Evolutionary conservation across 2,329 filamentous ascomycete species (phyloP).

Genomic region (Fusarium citri): DNA sequence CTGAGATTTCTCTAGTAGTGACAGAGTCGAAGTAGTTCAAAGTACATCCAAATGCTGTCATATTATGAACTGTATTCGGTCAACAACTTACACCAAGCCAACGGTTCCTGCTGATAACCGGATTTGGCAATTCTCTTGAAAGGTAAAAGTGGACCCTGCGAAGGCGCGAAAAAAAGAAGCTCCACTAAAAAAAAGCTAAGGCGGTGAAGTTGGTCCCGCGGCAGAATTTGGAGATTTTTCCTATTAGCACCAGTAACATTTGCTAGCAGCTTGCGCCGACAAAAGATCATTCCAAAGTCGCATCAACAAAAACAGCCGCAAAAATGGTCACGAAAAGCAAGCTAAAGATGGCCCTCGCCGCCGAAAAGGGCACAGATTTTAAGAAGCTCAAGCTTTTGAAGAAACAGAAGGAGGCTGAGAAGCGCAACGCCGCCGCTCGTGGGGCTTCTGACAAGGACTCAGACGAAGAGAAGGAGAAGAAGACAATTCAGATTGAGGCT

Average conservation of each 20-base stretch:
- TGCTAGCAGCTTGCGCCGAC: conserved; percentile 34
- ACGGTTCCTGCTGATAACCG: background rate
- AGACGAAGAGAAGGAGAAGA: conserved; percentile 50
- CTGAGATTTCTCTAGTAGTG: background rate
- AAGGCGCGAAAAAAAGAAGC: conserved; percentile 8
- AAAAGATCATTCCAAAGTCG: conserved; percentile 26
- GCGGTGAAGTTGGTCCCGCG: conserved; percentile 43
- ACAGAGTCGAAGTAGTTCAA: background rate
- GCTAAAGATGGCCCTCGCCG: conserved; percentile 65
- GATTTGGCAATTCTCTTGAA: conserved; percentile 5
- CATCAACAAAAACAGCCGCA: conserved; percentile 13
- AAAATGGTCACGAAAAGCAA: conserved; percentile 60
- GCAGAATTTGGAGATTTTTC: conserved; percentile 51
- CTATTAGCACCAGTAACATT: conserved; percentile 36
- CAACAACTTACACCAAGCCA: background rate
- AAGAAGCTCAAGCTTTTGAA: conserved; percentile 64
- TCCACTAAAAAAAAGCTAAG: conserved; percentile 46
- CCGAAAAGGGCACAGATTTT: conserved; percentile 66
- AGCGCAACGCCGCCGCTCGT: conserved; percentile 49
- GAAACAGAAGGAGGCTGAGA: conserved; percentile 58
- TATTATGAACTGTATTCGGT: background rate
- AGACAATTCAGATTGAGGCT: conserved; percentile 54
- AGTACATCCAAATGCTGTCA: background rate
- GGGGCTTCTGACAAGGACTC: conserved; percentile 45
- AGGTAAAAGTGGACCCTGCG: background rate